Evolutionary conservation across 2,329 filamentous ascomycete genomes (phyloP).

Genomic region (Ophiocordyceps robertsii): DNA sequence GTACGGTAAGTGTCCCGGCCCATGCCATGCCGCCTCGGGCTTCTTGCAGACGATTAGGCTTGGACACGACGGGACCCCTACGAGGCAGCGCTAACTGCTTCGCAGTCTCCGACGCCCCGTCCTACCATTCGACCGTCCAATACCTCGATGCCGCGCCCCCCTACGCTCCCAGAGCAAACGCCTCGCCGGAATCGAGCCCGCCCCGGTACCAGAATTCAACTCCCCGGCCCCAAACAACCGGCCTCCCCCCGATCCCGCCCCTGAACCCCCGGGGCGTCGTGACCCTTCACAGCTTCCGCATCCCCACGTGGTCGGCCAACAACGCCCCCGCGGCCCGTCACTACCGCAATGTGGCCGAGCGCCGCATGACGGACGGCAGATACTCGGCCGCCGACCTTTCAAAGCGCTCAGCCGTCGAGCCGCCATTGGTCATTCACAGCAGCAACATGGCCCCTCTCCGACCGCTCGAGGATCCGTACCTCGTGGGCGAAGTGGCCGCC

Average conservation of each 20-base stretch:
- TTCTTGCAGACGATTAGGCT: too few relatives aligned
- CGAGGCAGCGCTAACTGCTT: background rate
- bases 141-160: constrained; percentile 33
- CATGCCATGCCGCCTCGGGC: background rate
- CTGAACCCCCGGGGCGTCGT: constrained; percentile 22
- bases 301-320: constrained; percentile 44
- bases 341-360: constrained; percentile 50
- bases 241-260: constrained; percentile 37
- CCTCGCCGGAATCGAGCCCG: constrained; percentile 1
- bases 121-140: constrained; percentile 45
- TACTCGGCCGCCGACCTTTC: constrained; percentile 12
- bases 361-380: constrained; percentile 37
- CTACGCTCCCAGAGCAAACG: constrained; percentile 27
- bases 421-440: background rate
- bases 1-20: constrained; percentile 35
- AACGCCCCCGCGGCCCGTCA: constrained; percentile 41
- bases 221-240: constrained; percentile 21
- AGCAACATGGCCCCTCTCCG: constrained; percentile 11
- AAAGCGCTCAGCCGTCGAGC: constrained; percentile 6
- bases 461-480: constrained; percentile 52
- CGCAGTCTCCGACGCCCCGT: constrained; percentile 50
- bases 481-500: constrained; percentile 55
- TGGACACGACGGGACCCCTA: too few relatives aligned
- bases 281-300: constrained; percentile 38
- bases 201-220: constrained; percentile 10